Conservation (phyloP, 768 basidiomycete genomes). For the Hemileccinum rubropunctum region DNA sequence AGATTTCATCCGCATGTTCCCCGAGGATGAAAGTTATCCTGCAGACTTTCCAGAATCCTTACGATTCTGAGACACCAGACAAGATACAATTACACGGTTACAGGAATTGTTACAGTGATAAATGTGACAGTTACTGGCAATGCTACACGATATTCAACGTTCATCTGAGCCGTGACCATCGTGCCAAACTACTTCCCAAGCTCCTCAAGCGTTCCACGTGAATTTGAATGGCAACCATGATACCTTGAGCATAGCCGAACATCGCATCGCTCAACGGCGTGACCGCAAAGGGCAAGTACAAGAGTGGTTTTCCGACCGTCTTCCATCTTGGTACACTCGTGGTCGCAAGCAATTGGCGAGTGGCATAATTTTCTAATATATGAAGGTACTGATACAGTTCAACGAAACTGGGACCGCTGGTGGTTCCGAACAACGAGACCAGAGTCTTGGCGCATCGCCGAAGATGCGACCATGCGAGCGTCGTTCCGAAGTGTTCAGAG, state of each 20-base stretch:
- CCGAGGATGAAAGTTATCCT: conserved; percentile 34
- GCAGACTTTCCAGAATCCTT: conserved; percentile 33
- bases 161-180: too few relatives aligned
- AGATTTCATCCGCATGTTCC: conserved; percentile 33
- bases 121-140: neutral
- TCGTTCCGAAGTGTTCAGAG: too few relatives aligned
- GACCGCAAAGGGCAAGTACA: conserved; percentile 49
- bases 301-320: conserved; percentile 48
- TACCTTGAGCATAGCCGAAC: conserved; percentile 55
- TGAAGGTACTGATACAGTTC: conserved; percentile 24
- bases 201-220: conserved; percentile 21
- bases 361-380: conserved; percentile 13
- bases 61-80: conserved; percentile 8
- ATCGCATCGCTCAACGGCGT: conserved; percentile 57
- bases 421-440: too few relatives aligned
- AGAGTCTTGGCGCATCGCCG: too few relatives aligned
- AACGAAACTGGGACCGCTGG: too few relatives aligned
- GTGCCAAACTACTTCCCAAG: too few relatives aligned
- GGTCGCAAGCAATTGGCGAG: conserved; percentile 33
- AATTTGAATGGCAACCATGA: conserved; percentile 50
- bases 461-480: too few relatives aligned
- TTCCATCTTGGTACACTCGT: conserved; percentile 46
- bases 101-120: neutral
- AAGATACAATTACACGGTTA: conserved; percentile 1
- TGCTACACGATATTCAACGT: neutral